Evolutionary conservation across 2,329 filamentous ascomycete genomes (phyloP).

Genomic region (Tolypocladium tundrense): DNA sequence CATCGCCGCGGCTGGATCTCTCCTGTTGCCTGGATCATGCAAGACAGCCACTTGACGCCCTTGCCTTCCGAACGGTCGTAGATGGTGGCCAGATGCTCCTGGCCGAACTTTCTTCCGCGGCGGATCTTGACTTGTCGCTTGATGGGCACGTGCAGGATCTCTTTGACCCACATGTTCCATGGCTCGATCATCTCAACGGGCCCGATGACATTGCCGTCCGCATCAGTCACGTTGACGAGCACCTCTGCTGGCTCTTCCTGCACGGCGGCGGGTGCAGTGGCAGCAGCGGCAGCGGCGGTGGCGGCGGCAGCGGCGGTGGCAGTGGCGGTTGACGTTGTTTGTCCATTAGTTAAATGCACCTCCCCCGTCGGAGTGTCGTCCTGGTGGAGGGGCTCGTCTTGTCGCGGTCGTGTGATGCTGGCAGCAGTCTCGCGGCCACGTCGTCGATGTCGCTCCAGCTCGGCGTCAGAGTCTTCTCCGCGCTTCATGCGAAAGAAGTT

Average conservation of each 20-base stretch:
- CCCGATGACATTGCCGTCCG: conserved; percentile 27
- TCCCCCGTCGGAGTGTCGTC: conserved; percentile 10
- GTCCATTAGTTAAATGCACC: conserved; percentile 3
- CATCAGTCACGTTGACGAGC: conserved; percentile 25
- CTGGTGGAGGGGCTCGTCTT: background rate
- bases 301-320: background rate
- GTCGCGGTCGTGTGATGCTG: background rate
- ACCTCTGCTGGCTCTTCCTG: conserved; percentile 4
- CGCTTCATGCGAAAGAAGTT: conserved; percentile 22
- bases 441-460: conserved; percentile 2
- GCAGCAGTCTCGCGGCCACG: background rate
- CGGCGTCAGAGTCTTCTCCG: conserved; percentile 11
- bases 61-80: conserved; percentile 31
- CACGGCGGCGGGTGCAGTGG: background rate
- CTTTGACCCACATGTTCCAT: conserved; percentile 29
- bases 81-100: conserved; percentile 26
- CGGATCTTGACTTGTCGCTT: conserved; percentile 31
- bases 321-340: conserved; percentile 1
- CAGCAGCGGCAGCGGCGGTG: background rate
- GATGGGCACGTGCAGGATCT: conserved; percentile 25
- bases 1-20: conserved; percentile 29
- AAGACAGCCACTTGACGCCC: conserved; percentile 34
- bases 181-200: conserved; percentile 23
- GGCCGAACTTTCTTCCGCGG: conserved; percentile 28
- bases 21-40: conserved; percentile 40